Percentiles rank a stretch among this genome's conserved stretches.
Conservation (phyloP, 2,329 filamentous ascomycete genomes). For the Rosellinia necatrix region DNA sequence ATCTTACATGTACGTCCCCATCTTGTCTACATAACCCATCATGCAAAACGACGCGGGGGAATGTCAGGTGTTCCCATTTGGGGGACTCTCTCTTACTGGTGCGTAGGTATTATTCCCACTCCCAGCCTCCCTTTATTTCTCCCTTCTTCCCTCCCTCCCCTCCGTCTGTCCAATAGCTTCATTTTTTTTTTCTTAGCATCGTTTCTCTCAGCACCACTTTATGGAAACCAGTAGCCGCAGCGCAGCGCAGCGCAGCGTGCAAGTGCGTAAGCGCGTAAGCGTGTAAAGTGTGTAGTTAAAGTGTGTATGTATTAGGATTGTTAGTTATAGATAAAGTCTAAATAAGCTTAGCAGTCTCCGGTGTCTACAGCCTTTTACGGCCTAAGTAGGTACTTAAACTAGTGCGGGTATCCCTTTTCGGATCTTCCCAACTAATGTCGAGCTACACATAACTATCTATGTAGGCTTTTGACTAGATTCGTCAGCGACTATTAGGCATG, state of each 20-base stretch:
- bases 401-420: not conserved
- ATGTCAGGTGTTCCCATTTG: constrained; percentile 18
- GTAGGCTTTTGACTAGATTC: too few relatives aligned
- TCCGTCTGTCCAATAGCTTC: not conserved
- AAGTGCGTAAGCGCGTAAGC: too few relatives aligned
- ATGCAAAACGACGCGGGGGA: constrained; percentile 10
- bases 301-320: too few relatives aligned
- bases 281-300: too few relatives aligned
- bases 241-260: too few relatives aligned
- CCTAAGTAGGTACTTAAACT: not conserved
- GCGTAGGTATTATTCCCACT: constrained; percentile 14
- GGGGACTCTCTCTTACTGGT: too few relatives aligned
- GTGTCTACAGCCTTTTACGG: constrained; percentile 3
- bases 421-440: not conserved
- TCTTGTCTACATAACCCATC: not conserved
- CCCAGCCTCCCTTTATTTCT: not conserved
- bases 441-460: not conserved
- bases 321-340: too few relatives aligned
- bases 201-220: too few relatives aligned
- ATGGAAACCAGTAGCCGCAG: too few relatives aligned
- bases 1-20: constrained; percentile 21
- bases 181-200: not conserved
- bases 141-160: not conserved
- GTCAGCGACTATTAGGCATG: too few relatives aligned
- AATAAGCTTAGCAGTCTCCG: constrained; percentile 3